phyloP scores from a whole-genome alignment of 1,139 yeast species.

The Schwanniomyces etchellsii region DNA sequence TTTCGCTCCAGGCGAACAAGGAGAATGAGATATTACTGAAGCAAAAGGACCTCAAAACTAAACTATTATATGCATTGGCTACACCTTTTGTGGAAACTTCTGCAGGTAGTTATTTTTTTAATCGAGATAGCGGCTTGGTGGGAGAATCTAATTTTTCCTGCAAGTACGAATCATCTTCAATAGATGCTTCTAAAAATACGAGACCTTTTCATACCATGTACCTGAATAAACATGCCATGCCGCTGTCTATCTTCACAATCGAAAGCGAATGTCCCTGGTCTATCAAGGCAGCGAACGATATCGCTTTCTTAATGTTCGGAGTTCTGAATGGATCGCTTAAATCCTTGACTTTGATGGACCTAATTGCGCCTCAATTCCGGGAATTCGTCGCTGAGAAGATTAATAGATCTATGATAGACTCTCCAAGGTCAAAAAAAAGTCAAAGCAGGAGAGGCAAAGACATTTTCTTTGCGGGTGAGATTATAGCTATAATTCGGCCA shows the following conservation, averaged over 20 bases:
- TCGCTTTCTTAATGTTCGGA: conserved; percentile 86
- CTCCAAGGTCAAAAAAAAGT: conserved; percentile 16
- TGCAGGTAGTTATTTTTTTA: conserved; percentile 10
- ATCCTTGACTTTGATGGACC: conserved; percentile 63
- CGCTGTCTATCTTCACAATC: conserved; percentile 83
- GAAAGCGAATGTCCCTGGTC: conserved; percentile 72
- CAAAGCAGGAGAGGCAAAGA: conserved; percentile 13
- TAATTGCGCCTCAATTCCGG: conserved; percentile 70
- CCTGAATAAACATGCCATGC: conserved; percentile 60
- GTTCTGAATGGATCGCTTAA: conserved; percentile 61
- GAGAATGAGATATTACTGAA: conserved; percentile 12
- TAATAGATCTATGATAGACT: conserved; percentile 29
- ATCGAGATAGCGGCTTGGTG: conserved; percentile 16
- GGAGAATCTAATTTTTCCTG: neutral
- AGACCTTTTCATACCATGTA: conserved; percentile 58
- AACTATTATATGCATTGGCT: conserved; percentile 61
- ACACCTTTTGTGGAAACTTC: conserved; percentile 64
- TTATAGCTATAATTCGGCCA: conserved; percentile 49
- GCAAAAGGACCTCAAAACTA: conserved; percentile 39
- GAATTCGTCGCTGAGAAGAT: conserved; percentile 58
- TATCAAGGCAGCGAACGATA: conserved; percentile 79
- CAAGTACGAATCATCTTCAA: conserved; percentile 9
- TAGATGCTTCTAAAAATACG: neutral
- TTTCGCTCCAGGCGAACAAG: conserved; percentile 40
- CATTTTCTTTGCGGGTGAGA: conserved; percentile 48